Base-by-base conservation (phyloP, 1,284 basidiomycete species). In the Cutaneotrichosporon mucoides region DNA sequence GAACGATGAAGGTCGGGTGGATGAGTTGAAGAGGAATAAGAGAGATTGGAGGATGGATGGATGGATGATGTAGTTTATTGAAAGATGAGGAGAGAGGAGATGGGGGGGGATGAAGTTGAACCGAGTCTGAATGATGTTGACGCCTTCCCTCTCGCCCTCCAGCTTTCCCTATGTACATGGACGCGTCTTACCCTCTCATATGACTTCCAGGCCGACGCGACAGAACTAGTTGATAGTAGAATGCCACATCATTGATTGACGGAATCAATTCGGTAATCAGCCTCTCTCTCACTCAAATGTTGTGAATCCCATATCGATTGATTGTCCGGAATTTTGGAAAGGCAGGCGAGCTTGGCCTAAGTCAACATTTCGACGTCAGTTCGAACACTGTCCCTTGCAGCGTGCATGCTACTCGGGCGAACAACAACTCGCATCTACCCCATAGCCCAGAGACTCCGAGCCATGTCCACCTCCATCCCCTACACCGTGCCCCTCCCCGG, bases 401-500 rank as follows among this genome's bases (percentile, higher is more conserved):
- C n/a, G 46, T 36, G n/a, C 15, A 48, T 48, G 46, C 10, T 48
- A 33, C 33, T 48, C 33, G 34, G 24, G 7, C 46, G 34, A 13
- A 48, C 46, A n/a, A 13, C 24, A 13, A 6, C 46, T 12, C 5
- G 5, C 48, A 16, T 34, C 7, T 13, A 34, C 40, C 34, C n/a
- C 13, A 41, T 24, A 42, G 5, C 13, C 36, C 8, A 24, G 37
- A 8, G 42, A 41, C 36, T 15, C 37, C 36, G 53, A 47, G 44
- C 57, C 10, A 65, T 65, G 63, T 45, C 59, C 46, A 33, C 55
- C 6, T 42, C 47, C 12, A 65, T 69, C 53, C 66, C 64, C 13
- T 68, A 73, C 66, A 75, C 75, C 10, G 57, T 70, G 24, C 68
- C 71, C 56, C 62, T 74, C 12, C 65, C 71, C 10, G 63, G 64